Conservation (phyloP, 176 grass and related monocot genomes). For the Ensete glaucum region DNA sequence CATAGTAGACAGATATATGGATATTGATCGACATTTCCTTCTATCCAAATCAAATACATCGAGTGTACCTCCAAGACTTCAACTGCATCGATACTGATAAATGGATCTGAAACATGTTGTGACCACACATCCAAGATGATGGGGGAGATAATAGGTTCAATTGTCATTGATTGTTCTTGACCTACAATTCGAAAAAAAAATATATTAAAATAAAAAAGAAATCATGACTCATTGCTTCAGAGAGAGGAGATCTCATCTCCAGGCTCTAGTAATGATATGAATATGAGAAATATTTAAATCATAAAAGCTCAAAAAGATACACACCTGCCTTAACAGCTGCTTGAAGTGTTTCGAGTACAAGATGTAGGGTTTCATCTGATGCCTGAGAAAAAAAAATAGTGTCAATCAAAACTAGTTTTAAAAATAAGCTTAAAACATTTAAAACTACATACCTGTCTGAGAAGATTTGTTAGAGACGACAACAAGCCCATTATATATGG, state of each 20-base stretch:
- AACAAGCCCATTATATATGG: constrained; percentile 62
- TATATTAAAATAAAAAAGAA: constrained; percentile 2
- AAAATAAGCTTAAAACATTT: constrained; percentile 9
- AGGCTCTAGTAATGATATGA: neutral
- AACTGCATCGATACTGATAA: constrained; percentile 81
- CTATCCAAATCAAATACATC: neutral
- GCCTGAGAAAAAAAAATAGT: constrained; percentile 45
- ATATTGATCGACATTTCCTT: neutral
- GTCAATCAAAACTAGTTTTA: neutral
- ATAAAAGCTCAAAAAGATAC: constrained; percentile 24
- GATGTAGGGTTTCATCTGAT: constrained; percentile 90
- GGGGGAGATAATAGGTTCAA: constrained; percentile 77
- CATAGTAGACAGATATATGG: neutral
- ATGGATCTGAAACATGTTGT: constrained; percentile 79
- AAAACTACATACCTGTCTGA: constrained; percentile 48
- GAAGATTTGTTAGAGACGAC: constrained; percentile 70
- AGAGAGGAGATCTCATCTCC: neutral
- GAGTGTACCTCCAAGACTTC: constrained; percentile 84
- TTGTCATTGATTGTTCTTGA: constrained; percentile 49
- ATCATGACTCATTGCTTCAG: constrained; percentile 18
- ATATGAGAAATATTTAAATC: constrained; percentile 1
- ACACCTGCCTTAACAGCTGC: constrained; percentile 65
- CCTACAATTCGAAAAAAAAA: constrained; percentile 29
- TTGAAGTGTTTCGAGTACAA: constrained; percentile 94
- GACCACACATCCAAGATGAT: constrained; percentile 82